Base-by-base conservation (phyloP, 352 stramenopile species). In the Lagenidium giganteum region DNA sequence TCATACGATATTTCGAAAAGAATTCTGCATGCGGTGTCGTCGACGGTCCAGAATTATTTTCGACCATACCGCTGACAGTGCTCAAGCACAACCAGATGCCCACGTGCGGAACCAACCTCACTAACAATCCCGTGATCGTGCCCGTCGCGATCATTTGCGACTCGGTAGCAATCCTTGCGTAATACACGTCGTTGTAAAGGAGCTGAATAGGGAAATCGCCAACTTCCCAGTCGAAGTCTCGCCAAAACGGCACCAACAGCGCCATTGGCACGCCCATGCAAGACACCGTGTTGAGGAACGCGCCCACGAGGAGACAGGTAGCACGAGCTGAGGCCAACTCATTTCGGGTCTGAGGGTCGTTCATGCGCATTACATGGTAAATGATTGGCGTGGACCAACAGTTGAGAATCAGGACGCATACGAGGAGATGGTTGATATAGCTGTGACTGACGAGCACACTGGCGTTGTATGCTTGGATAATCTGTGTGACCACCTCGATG, bases 101-200 rank as follows among this genome's bases (percentile, higher is more conserved):
- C 3, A 50, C 6, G 17, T 58, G 54, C 6, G 42, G 47, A 3
- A 63, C 24, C 8, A 63, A 5, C 39, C 47, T 58, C 5, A 42
- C 45, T 21, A 47, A 12, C 13, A 51, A 13, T 25, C 55, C 42
- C 5, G 23, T 6, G 3, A 13, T 23, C 16, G 48, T 32, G 3
- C 53, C 17, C 14, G 51, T 39, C 28, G 57, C 56, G 20, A 61
- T 43, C 16, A 47, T 24, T 13, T 42, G 39, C 14, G 30, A 48
- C 30, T 60, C 44, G 27, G 47, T 57, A 29, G 42, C 42, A 8
- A 57, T 17, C 3, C 38, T 36, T 18, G 32, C 36, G 28, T 46
- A 53, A 39, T 40, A 64, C 24, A 57, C 21, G 24, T 48, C 44
- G 44, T 57, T 44, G 23, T 50, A 64, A 12, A 53, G 14, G 3